Conservation (phyloP, 2,329 filamentous ascomycete species). For the Cladorrhinum sp. region DNA sequence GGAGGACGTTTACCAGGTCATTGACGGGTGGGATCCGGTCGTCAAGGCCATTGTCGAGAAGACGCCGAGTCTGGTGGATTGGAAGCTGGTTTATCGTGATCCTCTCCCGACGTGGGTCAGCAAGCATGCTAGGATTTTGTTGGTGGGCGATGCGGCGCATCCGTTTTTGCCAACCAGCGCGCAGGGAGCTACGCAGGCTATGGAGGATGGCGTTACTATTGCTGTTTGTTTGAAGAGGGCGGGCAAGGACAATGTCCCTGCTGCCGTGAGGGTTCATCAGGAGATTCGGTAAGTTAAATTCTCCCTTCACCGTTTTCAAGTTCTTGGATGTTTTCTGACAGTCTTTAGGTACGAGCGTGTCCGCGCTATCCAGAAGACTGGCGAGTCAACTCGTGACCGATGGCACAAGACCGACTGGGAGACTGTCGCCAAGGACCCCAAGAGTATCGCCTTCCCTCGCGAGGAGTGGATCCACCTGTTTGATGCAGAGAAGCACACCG, state of each 20-base stretch:
- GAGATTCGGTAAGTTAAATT: constrained; percentile 36
- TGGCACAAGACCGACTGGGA: constrained; percentile 56
- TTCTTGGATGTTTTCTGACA: neutral
- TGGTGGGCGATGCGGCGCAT: constrained; percentile 51
- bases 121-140: constrained; percentile 40
- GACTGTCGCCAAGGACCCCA: constrained; percentile 45
- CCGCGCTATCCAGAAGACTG: constrained; percentile 47
- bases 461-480: constrained; percentile 53
- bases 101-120: constrained; percentile 50
- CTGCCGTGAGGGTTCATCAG: constrained; percentile 43
- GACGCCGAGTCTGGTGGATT: constrained; percentile 45
- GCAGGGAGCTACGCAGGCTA: constrained; percentile 48
- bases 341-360: constrained; percentile 43
- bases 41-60: constrained; percentile 48
- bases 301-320: neutral
- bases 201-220: constrained; percentile 49
- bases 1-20: constrained; percentile 48
- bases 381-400: constrained; percentile 48
- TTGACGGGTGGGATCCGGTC: constrained; percentile 51
- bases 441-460: constrained; percentile 46
- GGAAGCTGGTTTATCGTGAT: constrained; percentile 50
- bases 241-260: constrained; percentile 38
- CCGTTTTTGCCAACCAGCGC: constrained; percentile 48
- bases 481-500: constrained; percentile 47
- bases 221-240: constrained; percentile 42